Evolutionary conservation across 352 stramenopile species (phyloP).

Genomic region (Globisporangium megalacanthum): DNA sequence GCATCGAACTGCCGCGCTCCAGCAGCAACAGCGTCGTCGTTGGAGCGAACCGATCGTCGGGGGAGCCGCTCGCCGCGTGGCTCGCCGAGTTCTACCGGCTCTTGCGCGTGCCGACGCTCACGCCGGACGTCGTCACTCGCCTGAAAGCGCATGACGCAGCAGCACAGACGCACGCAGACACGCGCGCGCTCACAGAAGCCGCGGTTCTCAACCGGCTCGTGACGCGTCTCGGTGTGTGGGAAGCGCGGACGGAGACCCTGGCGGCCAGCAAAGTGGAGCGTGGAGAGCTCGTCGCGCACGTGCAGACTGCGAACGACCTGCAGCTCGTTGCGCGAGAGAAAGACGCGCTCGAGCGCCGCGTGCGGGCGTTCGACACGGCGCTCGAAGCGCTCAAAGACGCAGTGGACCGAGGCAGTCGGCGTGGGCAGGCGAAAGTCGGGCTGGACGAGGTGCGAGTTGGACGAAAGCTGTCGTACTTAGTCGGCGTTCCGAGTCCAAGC

Average conservation of each 20-base stretch:
- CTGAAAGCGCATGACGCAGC: conserved; percentile 39
- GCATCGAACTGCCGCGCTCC: conserved; percentile 57
- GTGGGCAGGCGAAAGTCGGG: conserved; percentile 57
- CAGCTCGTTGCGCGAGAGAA: conserved; percentile 38
- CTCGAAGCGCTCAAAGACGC: conserved; percentile 61
- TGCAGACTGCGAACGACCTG: conserved; percentile 61
- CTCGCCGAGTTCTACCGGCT: conserved; percentile 59
- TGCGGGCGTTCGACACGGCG: conserved; percentile 50
- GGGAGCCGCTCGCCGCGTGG: conserved; percentile 53
- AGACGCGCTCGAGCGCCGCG: conserved; percentile 24
- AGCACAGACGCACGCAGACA: conserved; percentile 18
- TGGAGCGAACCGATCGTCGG: conserved; percentile 7
- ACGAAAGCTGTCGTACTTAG: too few species aligned
- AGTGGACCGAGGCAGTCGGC: conserved; percentile 53
- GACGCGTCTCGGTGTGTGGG: conserved; percentile 47
- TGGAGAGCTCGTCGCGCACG: conserved; percentile 35
- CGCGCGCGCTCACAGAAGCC: conserved; percentile 38
- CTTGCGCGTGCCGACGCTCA: conserved; percentile 34
- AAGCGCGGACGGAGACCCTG: conserved; percentile 27
- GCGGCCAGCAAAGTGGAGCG: conserved; percentile 33
- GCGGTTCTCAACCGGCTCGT: conserved; percentile 52
- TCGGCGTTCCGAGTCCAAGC: too few species aligned
- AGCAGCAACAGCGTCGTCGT: conserved; percentile 5
- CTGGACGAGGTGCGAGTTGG: conserved; percentile 40
- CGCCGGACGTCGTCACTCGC: conserved; percentile 27